Base-by-base conservation (phyloP, 192 early-diverging fungal species). In the Umbelopsis vinacea region DNA sequence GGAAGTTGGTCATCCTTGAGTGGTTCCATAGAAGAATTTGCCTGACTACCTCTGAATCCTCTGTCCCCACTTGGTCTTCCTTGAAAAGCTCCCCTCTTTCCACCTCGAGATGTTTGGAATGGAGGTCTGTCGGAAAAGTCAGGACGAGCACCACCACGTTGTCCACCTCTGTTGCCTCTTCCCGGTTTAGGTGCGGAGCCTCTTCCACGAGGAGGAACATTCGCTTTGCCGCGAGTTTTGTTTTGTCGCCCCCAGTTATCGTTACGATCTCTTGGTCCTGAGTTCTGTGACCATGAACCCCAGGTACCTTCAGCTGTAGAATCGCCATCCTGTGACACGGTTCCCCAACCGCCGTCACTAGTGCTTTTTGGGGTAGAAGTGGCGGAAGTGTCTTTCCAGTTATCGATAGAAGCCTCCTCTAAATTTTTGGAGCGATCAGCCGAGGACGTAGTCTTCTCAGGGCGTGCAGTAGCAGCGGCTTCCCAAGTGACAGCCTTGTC, bases 101-200 rank as follows among this genome's bases (percentile, higher is more conserved):
- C 48, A 21, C 48, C 48, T 50, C 48, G 48, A 50, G 48, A 17
- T 6, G 19, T 19, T 6, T 50, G 48, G 5, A 15, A 21, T 15
- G 17, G 0, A 50, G 26, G 11, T 35, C 57, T 6, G 57, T 63
- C 33, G 11, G 57, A 37, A 19, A 33, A 33, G 19, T 26, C 57
- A 14, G 2, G 10, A 37, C 33, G 15, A 37, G 17, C 26, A n/a
- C 26, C 26, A n/a, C 26, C 57, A 15, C 57, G 23, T 17, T 22
- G 24, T 2, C 54, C 24, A 57, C 54, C 54, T 57, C 54, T 57
- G 54, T 15, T 26, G 26, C 57, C 57, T 37, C 57, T 29, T 19
- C 10, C 57, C 19, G 29, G 33, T 33, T 17, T 63, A 37, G 33
- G 33, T 38, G 57, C 57, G 1, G 57, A 63, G 11, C 57, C 57